Evolutionary conservation across 352 stramenopile genomes (phyloP), one percentile per base, ranked within the genome.

Genomic region (Achlya hypogyna): DNA sequence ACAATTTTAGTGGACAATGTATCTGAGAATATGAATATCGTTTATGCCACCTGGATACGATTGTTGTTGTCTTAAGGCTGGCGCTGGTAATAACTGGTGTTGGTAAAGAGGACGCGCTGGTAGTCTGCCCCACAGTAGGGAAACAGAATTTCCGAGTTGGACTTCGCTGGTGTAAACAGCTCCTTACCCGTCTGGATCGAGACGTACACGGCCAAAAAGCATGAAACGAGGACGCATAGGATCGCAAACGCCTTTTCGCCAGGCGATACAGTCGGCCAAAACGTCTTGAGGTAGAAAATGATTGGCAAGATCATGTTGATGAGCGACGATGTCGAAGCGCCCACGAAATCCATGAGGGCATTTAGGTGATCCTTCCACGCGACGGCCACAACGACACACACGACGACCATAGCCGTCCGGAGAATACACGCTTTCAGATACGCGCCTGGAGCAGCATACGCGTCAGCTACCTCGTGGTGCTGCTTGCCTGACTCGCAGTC

Each of bases 381-480:
- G 51, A 82, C 79, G 28, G 77, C 67, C 53, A 84, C 73, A 14
- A 78, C n/a, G 23, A 84, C 53, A n/a, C 81, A 70, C 31, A 82
- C 71, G 16, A 74, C 72, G 22, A 84, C 73, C 34, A 82, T 62
- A 16, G 20, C 14, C 2, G n/a, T 53, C 14, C 45, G 31, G 12
- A 63, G 53, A 9, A 63, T 63, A n/a, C 14, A 10, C 2, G 25
- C 42, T 53, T 63, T 63, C 2, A 53, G 29, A 23, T 53, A 53
- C 29, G 54, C 54, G 25, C 54, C 54, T 10, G 54, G 54, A 10
- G 54, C 54, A 2, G 31, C 42, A 10, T 63, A 63, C 23, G 29
- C 54, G n/a, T 63, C 32, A 9, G 4, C 1, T 1, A 32, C 29
- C 8, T 54, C 54, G 16, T 31, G 42, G 62, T 40, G 62, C 22